These are phyloP conservation scores for Ceratocystiopsis sp. DNA, from an alignment of 2,329 filamentous ascomycete species.

Conservation along the genomic window DNA sequence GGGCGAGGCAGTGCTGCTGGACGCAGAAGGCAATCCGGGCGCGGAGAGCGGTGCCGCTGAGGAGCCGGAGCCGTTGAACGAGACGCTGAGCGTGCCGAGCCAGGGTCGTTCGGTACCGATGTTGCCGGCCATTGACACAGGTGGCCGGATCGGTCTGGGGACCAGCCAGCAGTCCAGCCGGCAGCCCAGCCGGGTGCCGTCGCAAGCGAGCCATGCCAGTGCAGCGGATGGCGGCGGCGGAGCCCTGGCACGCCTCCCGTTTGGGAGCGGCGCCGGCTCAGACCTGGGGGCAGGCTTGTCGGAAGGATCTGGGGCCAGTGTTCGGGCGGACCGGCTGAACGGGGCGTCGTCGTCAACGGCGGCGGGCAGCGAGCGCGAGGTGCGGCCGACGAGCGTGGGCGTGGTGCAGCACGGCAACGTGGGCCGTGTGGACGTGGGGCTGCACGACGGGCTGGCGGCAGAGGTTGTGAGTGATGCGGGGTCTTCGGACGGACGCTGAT, in stretches of 20 bases:
- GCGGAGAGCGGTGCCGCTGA: slow-evolving; percentile 20
- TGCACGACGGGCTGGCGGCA: slow-evolving; percentile 30
- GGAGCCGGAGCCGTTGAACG: not conserved
- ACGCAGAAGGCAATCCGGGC: slow-evolving; percentile 27
- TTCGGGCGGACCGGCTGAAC: slow-evolving; percentile 19
- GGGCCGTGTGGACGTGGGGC: slow-evolving; percentile 33
- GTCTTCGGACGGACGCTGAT: too few relatives aligned
- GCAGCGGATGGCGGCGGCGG: slow-evolving; percentile 16
- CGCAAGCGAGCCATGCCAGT: slow-evolving; percentile 28
- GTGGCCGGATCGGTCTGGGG: slow-evolving; percentile 43
- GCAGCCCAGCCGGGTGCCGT: slow-evolving; percentile 20
- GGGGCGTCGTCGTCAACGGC: slow-evolving; percentile 8
- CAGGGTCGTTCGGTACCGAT: slow-evolving; percentile 24
- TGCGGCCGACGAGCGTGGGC: slow-evolving; percentile 36
- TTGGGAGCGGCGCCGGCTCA: slow-evolving; percentile 38
- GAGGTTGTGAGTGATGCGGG: slow-evolving; percentile 33
- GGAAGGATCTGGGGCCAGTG: slow-evolving; percentile 31
- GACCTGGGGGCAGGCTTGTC: slow-evolving; percentile 27
- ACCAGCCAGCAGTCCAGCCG: slow-evolving; percentile 13
- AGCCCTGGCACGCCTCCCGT: slow-evolving; percentile 29
- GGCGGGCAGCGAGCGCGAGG: slow-evolving; percentile 17
- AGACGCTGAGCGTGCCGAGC: too few relatives aligned
- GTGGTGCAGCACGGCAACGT: slow-evolving; percentile 41
- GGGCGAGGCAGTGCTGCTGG: slow-evolving; percentile 23
- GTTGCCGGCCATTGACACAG: slow-evolving; percentile 42